phyloP scores from a whole-genome alignment of 441 rosid species.

The Euphorbia corollata region DNA sequence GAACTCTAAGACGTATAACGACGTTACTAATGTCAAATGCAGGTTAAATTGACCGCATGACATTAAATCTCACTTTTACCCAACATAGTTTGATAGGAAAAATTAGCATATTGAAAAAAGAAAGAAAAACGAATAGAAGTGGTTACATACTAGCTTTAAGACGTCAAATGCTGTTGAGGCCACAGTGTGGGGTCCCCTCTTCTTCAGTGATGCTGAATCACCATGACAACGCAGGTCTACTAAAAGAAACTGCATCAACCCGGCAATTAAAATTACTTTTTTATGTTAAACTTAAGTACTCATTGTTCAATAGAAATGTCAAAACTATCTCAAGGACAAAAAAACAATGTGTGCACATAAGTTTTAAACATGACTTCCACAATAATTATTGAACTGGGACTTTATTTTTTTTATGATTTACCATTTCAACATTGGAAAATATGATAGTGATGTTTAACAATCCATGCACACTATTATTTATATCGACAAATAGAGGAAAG shows the following conservation, averaged over 20 bases:
- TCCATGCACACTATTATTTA: neutral
- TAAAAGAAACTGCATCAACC: constrained; percentile 59
- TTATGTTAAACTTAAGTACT: neutral
- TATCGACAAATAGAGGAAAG: neutral
- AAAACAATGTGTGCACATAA: neutral
- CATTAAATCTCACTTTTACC: neutral
- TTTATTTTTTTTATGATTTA: neutral
- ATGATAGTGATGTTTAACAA: neutral
- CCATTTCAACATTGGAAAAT: neutral
- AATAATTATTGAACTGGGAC: neutral
- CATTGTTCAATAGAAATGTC: no score
- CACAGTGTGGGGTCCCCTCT: constrained; percentile 70
- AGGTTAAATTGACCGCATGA: neutral
- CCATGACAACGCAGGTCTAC: constrained; percentile 95
- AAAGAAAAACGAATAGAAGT: neutral
- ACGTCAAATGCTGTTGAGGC: constrained; percentile 83
- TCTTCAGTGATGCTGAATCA: constrained; percentile 70
- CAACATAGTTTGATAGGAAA: neutral
- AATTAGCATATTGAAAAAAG: constrained; percentile 12
- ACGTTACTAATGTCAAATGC: neutral
- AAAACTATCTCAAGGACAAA: neutral
- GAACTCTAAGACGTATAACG: neutral
- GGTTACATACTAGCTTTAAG: constrained; percentile 60
- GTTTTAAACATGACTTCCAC: neutral
- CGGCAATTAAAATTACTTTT: constrained; percentile 6